Conservation (phyloP, 2,329 filamentous ascomycete genomes). For the Fusarium secorum region DNA sequence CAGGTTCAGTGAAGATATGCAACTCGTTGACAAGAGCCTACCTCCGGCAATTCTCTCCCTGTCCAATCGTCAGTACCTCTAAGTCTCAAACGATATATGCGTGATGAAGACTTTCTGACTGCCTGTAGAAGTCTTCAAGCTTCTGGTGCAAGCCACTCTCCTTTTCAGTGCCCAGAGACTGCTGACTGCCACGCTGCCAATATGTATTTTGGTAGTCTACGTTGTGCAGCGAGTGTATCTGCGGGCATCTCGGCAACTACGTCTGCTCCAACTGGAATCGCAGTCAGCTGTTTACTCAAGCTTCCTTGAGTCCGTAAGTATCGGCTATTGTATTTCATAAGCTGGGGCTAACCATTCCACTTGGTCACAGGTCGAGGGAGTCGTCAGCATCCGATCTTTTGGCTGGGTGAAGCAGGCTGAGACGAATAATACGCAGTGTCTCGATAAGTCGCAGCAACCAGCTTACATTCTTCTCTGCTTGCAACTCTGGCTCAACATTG, state of each 20-base stretch:
- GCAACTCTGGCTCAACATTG: not conserved
- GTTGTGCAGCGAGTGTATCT: not conserved
- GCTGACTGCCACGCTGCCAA: not conserved
- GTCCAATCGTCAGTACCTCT: not conserved
- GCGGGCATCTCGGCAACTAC: not conserved
- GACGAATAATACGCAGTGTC: not conserved
- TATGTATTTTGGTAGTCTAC: not conserved
- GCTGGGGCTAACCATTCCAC: fast-evolving
- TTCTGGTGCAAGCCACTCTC: not conserved
- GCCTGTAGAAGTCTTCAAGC: not conserved
- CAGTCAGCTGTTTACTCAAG: not conserved
- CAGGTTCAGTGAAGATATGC: not conserved
- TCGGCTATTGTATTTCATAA: fast-evolving
- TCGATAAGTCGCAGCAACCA: not conserved
- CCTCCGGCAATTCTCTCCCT: not conserved
- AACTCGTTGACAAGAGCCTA: not conserved
- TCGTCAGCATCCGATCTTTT: not conserved
- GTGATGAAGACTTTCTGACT: not conserved
- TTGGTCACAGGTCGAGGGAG: not conserved
- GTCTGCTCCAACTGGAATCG: not conserved
- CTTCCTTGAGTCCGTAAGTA: not conserved
- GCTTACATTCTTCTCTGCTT: not conserved
- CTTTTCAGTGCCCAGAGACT: not conserved
- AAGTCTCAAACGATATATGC: fast-evolving
- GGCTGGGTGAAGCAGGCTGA: not conserved